Base-by-base conservation (phyloP, 805 yeast species). In the Debaryomyces tyrocola region DNA sequence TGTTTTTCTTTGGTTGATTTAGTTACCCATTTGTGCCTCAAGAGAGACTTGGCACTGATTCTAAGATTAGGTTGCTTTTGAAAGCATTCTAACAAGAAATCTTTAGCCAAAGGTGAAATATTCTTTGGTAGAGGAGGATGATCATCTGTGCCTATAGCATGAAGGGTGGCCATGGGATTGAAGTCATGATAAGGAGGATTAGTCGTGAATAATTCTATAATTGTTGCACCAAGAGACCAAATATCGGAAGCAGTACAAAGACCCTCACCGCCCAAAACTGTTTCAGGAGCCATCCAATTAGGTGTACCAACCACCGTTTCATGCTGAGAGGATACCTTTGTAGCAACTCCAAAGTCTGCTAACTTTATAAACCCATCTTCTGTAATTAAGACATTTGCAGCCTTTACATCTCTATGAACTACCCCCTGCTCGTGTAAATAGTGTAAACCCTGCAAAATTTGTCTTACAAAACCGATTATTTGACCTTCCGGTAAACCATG, bases 201-300 rank as follows among this genome's bases (percentile, higher is more conserved):
- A 0, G 90, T 96, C 0, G 96, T 85, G 43, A 89, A 70, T 36
- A 94, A 71, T 63, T 94, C 99, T 2, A 92, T 80, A 3, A 91
- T 79, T 0, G 98, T 92, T n/a, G 97, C 95, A 2, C 98, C 99
- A 21, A 94, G 66, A 6, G 96, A 87, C 98, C 94, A 87, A 24
- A 87, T 80, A 67, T 94, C 99, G 2, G 96, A 88, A 1, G 95
- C 86, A 0, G 92, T 82, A 8, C 95, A 84, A 1, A 92, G 86
- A 2, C 95, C 96, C 57, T 85, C 87, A 55, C 77, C 77, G 1
- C 90, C 83, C 36, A 84, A 74, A 4, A 94, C 87, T 2, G 95
- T 83, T 60, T 94, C 99, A 0, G 99, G 99, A 0, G 99, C 97
- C 97, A 94, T 91, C 98, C 98, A 94, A 61, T 92, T 87, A 0